Base-by-base conservation (phyloP, 495 filamentous ascomycete genomes). In the Staphylotrichum longicolle region DNA sequence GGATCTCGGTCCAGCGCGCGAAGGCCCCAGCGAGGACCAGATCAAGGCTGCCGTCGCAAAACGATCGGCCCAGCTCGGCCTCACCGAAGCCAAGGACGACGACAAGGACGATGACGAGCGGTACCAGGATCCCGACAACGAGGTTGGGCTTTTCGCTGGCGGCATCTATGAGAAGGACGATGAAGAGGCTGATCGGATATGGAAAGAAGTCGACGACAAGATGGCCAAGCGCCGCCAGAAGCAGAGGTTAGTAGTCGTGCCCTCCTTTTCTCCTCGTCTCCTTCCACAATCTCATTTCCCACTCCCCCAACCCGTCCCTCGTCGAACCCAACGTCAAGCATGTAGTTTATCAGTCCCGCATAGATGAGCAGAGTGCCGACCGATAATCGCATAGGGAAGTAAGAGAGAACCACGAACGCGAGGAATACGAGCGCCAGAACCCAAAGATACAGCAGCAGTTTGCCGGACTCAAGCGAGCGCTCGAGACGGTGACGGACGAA, bases 381-480 rank as follows among this genome's bases (percentile, higher is more conserved):
- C 66, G 85, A 81, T 76, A 76, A 79, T 77, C 81, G 77, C 76
- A 78, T 79, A 97, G 94, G 91, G 94, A 98, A 91, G 88, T 87
- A 75, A 91, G 94, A 67, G 94, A 98, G 76, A 79, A 87, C 68
- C 83, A 89, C 78, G 93, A 98, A 78, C 86, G 82, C 74, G 90
- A 94, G 66, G 93, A 97, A 57, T 96, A 96, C 82, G 95, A 99
- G 75, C 85, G 86, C 48, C 90, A 96, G 70, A 98, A 98, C 71
- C 94, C 94, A 5, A 99, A 98, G 75, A 98, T 99, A 55, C 91
- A 96, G 75, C 92, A 97, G 67, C 94, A 98, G 72, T 99, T 99
- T 70, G 92, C 92, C 71, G 95, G 96, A 66, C 79, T 97, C 49
- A 99, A 98, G 75, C 82, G 95, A 68, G 91, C 89, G 2, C 81